Evolutionary conservation across 179 eudicot species (phyloP).

Genomic region (Amaranthus tricolor): DNA sequence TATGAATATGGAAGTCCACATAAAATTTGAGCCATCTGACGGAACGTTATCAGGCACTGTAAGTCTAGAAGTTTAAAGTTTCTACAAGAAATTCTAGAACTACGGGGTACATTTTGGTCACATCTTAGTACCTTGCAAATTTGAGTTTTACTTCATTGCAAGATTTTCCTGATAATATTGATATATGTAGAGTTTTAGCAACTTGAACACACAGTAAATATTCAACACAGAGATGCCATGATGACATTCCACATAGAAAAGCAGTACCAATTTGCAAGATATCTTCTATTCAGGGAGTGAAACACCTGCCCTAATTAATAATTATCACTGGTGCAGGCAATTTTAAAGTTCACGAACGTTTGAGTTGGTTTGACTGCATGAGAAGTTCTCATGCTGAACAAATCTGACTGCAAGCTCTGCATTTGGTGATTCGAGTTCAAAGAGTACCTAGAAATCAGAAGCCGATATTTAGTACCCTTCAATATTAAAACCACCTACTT

Average conservation of each 20-base stretch:
- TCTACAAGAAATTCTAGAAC: neutral
- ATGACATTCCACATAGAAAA: neutral
- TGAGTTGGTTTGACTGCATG: slow-evolving; percentile 45
- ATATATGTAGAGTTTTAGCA: neutral
- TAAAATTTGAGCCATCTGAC: too few species aligned
- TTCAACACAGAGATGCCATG: neutral
- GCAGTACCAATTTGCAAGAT: neutral
- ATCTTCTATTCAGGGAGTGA: neutral
- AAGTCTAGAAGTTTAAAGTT: neutral
- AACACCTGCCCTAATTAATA: too few species aligned
- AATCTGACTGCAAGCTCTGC: slow-evolving; percentile 58
- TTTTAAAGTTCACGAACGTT: slow-evolving; percentile 32
- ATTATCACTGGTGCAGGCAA: neutral
- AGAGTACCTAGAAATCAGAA: slow-evolving; percentile 41
- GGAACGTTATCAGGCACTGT: too few species aligned
- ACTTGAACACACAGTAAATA: neutral
- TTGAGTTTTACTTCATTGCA: neutral
- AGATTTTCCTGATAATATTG: neutral
- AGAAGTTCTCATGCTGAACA: slow-evolving; percentile 54
- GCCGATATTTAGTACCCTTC: neutral
- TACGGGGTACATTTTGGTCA: neutral
- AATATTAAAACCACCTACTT: neutral
- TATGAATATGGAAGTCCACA: too few species aligned
- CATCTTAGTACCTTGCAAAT: neutral
- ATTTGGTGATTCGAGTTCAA: slow-evolving; percentile 70